phyloP scores from a whole-genome alignment of 768 basidiomycete genomes.

The Mycena alexandri region DNA sequence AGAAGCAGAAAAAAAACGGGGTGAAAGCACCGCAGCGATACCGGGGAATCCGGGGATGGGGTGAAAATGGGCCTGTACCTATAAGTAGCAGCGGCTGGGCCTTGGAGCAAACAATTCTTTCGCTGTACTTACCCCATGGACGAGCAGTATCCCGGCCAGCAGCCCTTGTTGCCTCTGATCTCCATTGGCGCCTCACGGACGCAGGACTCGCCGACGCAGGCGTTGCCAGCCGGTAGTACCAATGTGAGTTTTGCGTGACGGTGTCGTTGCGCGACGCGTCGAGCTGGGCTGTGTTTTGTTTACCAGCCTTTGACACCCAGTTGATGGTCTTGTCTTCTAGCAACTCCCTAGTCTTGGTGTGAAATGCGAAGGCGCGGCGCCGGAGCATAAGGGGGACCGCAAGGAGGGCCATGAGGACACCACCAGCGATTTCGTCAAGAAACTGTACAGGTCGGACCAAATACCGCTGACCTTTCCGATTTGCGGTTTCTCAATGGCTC shows the following conservation, averaged over 20 bases:
- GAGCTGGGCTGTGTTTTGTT: slow-evolving; percentile 22
- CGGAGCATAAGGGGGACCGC: slow-evolving; percentile 34
- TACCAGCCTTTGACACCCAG: slow-evolving; percentile 20
- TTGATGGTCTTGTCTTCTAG: slow-evolving; percentile 31
- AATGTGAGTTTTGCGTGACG: slow-evolving; percentile 34
- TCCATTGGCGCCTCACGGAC: slow-evolving; percentile 36
- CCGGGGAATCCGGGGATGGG: no score
- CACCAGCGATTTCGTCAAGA: slow-evolving; percentile 96
- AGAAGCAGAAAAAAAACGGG: slow-evolving; percentile 12
- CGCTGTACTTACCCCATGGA: slow-evolving; percentile 27
- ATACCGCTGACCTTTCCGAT: no score
- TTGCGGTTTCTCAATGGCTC: slow-evolving; percentile 50
- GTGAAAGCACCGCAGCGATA: slow-evolving; percentile 1
- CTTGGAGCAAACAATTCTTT: slow-evolving; percentile 1
- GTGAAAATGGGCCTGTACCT: slow-evolving; percentile 10
- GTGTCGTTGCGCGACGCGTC: slow-evolving; percentile 30
- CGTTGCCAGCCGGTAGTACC: slow-evolving; percentile 30
- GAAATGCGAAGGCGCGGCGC: slow-evolving; percentile 36
- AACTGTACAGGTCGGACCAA: slow-evolving; percentile 95
- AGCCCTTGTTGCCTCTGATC: slow-evolving; percentile 37
- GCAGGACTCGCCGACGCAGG: slow-evolving; percentile 35
- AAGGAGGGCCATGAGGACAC: slow-evolving; percentile 67
- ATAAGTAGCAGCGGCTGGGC: slow-evolving; percentile 38
- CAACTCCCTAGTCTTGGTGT: slow-evolving; percentile 35
- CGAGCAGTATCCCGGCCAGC: slow-evolving; percentile 35